Evolutionary conservation across 257 asterid genomes (phyloP), one percentile per base, ranked within the genome.

Genomic region (Nicotiana attenuata): DNA sequence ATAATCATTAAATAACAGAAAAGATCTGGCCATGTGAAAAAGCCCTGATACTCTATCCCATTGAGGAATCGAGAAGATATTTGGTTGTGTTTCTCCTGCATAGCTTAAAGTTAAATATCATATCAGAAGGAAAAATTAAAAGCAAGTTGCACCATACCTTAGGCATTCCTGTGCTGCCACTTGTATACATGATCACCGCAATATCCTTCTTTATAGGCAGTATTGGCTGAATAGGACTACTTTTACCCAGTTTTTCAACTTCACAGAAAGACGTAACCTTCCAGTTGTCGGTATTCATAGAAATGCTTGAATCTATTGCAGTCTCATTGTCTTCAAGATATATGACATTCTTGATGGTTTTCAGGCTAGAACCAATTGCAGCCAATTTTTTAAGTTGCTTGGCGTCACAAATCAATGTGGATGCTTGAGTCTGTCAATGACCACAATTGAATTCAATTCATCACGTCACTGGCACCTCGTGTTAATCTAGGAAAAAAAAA

Each of bases 121-220:
- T 24, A 50, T 16, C 26, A 75, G 64, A 75, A 50, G 41, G 26
- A 26, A 75, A 26, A 75, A 14, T 2, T 17, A 26, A 60, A 66
- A 35, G 57, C 55, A 80, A 81, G 47, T 33, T 45, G 52, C 47
- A 81, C 65, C 87, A 69, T 81, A 94, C 98, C 98, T 94, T 94
- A 75, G 98, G 98, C 82, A 93, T 85, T 89, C 97, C 98, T 35
- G 98, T 93, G 84, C 98, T 94, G 79, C 98, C 98, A 89, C 98
- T 94, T 28, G 98, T 93, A 89, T 92, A 94, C 97, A 94, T 94
- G 82, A 94, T 89, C 82, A 94, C 97, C 69, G 98, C 98, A 83
- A 88, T 85, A 84, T 94, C 98, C 80, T 88, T 90, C 88, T 93
- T 94, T 82, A 82, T 87, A 11, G 98, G 98, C 80, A 90, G 65